phyloP scores from a whole-genome alignment of 768 basidiomycete genomes.

The Termitomyces sp. region DNA sequence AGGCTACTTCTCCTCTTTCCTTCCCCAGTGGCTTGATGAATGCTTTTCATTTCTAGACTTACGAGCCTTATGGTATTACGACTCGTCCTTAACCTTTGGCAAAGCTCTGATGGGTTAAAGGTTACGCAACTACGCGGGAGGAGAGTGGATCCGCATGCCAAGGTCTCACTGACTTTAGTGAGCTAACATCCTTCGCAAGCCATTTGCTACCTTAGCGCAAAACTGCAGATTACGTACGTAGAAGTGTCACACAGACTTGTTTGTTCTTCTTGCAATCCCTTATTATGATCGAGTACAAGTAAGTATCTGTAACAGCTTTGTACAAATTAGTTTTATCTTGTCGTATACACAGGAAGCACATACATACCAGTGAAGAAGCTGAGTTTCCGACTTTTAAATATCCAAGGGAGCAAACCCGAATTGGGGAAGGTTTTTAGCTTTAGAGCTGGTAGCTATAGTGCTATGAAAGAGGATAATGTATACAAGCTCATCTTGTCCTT shows the following conservation, averaged over 20 bases:
- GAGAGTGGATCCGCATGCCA: not conserved
- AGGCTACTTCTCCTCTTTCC: no score
- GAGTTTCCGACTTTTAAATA: no score
- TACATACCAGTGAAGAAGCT: no score
- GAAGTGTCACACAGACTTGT: not conserved
- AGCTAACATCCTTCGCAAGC: no score
- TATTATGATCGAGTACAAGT: no score
- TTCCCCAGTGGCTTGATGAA: no score
- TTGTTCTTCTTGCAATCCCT: not conserved
- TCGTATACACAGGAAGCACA: no score
- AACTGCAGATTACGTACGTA: not conserved
- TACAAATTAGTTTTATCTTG: not conserved
- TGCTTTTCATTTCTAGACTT: conserved; percentile 15
- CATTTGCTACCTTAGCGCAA: no score
- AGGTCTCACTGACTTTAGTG: not conserved
- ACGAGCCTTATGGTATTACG: conserved; percentile 31
- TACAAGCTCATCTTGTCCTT: not conserved
- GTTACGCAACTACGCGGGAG: not conserved
- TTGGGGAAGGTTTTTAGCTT: not conserved
- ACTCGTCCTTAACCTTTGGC: conserved; percentile 27
- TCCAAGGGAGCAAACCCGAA: no score
- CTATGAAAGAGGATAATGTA: not conserved
- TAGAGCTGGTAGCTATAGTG: not conserved
- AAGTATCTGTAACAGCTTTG: no score
- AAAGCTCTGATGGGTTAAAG: not conserved